These are phyloP conservation scores for Cystobasidiaceae sp. DNA, from an alignment of 1,284 basidiomycete genomes.

Conservation along the genomic window DNA sequence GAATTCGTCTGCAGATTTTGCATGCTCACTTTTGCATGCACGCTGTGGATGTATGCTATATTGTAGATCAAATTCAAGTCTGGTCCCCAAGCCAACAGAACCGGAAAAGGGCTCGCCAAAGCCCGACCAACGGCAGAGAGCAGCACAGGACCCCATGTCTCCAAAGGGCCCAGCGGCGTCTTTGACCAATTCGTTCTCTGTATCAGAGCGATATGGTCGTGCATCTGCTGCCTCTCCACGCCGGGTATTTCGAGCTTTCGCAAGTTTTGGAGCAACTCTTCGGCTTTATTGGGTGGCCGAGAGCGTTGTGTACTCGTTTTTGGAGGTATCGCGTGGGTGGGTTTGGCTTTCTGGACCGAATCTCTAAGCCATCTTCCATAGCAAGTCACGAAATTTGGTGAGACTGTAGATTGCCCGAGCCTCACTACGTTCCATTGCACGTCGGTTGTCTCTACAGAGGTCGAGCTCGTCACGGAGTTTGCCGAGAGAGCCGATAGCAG, in stretches of 20 bases:
- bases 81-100: conserved; percentile 26
- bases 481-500: too few species aligned
- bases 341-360: not conserved
- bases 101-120: conserved; percentile 16
- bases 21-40: not conserved
- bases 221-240: not conserved
- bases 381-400: not conserved
- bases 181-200: conserved; percentile 10
- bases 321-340: not conserved
- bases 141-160: conserved; percentile 2
- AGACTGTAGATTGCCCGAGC: not conserved
- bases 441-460: too few species aligned
- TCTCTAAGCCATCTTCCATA: not conserved
- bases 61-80: conserved; percentile 5
- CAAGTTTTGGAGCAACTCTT: conserved; percentile 17
- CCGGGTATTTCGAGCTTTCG: conserved; percentile 11
- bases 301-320: not conserved
- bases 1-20: not conserved
- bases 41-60: not conserved
- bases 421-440: too few species aligned
- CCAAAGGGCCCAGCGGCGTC: conserved; percentile 20
- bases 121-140: conserved; percentile 8
- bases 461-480: too few species aligned
- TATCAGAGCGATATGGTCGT: conserved; percentile 16
- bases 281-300: not conserved